A percentile compares a stretch with the other conserved stretches of the same genome.
phyloP scores from a whole-genome alignment of 2,329 filamentous ascomycete genomes.

The Pseudogymnoascus sp. region DNA sequence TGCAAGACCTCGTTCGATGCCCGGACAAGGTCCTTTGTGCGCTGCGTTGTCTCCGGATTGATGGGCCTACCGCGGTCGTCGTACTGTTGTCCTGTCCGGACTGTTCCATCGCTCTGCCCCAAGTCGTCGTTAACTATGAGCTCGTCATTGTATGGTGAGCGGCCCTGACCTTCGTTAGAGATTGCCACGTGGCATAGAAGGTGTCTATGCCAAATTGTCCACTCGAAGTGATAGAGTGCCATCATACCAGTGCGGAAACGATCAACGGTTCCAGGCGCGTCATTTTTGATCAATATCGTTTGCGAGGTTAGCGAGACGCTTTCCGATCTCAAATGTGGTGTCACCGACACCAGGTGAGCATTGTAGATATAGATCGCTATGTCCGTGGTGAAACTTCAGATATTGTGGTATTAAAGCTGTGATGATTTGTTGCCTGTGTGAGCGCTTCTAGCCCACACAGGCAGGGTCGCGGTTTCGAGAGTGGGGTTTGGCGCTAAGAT shows the following conservation, averaged over 20 bases:
- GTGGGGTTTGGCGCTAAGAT: slow-evolving; percentile 10
- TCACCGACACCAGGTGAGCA: background rate
- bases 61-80: slow-evolving; percentile 27
- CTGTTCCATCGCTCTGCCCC: background rate
- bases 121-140: slow-evolving; percentile 18
- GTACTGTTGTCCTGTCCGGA: slow-evolving; percentile 22
- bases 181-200: background rate
- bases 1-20: slow-evolving; percentile 32
- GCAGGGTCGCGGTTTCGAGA: background rate
- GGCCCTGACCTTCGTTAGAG: slow-evolving; percentile 21
- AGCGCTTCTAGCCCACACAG: background rate
- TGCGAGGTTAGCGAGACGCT: background rate
- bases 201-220: background rate
- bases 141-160: slow-evolving; percentile 28
- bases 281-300: slow-evolving; percentile 13
- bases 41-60: slow-evolving; percentile 27
- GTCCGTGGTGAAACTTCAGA: background rate
- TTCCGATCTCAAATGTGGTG: background rate
- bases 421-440: background rate
- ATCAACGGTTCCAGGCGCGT: slow-evolving; percentile 22
- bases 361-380: background rate
- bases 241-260: slow-evolving; percentile 22
- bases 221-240: background rate
- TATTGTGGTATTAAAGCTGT: background rate
- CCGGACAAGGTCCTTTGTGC: slow-evolving; percentile 27